A percentile compares a stretch with the other conserved stretches of the same genome.
Conservation (phyloP, 768 basidiomycete genomes). For the Tylopilus rubrobrunneus region DNA sequence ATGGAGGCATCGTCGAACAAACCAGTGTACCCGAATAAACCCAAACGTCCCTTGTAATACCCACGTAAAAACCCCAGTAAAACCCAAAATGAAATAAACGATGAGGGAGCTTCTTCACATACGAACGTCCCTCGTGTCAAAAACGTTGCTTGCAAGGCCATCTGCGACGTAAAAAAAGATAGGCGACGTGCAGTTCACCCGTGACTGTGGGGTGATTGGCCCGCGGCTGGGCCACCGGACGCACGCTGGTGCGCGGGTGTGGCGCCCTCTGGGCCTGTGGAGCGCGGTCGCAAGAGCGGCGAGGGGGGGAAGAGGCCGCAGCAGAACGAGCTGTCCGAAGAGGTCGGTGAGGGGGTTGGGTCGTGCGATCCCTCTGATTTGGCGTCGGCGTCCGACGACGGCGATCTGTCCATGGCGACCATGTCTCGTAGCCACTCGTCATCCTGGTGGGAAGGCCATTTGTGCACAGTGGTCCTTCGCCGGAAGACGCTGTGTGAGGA, state of each 20-base stretch:
- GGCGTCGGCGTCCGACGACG: slow-evolving; percentile 9
- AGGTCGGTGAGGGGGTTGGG: slow-evolving; percentile 16
- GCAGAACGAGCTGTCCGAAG: slow-evolving; percentile 19
- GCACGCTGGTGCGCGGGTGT: slow-evolving; percentile 9
- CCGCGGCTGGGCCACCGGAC: slow-evolving; percentile 7
- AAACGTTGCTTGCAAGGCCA: slow-evolving; percentile 20
- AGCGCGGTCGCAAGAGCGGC: slow-evolving; percentile 22
- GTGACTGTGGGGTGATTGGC: slow-evolving; percentile 12
- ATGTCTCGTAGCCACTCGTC: slow-evolving; percentile 66
- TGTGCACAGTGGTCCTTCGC: slow-evolving; percentile 31
- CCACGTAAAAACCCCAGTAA: slow-evolving; percentile 9
- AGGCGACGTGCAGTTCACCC: slow-evolving; percentile 7
- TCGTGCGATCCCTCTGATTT: slow-evolving; percentile 16
- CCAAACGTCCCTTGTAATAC: slow-evolving; percentile 3
- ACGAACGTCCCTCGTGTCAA: slow-evolving; percentile 17
- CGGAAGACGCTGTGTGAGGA: slow-evolving; percentile 49
- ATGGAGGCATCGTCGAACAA: neutral
- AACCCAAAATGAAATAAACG: slow-evolving; percentile 17
- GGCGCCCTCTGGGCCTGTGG: slow-evolving; percentile 16
- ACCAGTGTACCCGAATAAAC: neutral
- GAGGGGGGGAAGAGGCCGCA: slow-evolving; percentile 14
- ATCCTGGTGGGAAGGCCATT: slow-evolving; percentile 45
- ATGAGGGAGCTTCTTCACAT: neutral
- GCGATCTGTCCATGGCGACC: slow-evolving; percentile 36
- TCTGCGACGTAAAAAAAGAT: slow-evolving; percentile 22